phyloP scores from a whole-genome alignment of 768 basidiomycete genomes.

The Xerocomellus intermedius region DNA sequence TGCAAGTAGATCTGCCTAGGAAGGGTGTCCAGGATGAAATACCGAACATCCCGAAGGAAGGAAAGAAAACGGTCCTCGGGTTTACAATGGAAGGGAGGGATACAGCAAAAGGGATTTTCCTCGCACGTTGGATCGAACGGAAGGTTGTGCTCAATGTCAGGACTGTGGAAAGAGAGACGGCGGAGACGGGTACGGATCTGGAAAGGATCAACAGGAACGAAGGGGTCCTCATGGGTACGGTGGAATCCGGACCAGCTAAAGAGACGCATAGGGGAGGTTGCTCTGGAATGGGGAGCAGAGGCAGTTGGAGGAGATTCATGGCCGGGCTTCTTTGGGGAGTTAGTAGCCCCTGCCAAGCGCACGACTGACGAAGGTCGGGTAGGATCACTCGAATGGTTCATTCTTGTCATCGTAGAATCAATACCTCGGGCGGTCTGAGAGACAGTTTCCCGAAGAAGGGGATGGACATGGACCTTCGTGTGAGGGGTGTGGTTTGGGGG shows the following conservation, averaged over 20 bases:
- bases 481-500: conserved; percentile 29
- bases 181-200: conserved; percentile 28
- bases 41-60: conserved; percentile 19
- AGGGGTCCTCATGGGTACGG: conserved; percentile 51
- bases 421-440: conserved; percentile 6
- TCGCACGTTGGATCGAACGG: conserved; percentile 23
- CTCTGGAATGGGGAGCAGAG: conserved; percentile 40
- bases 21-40: conserved; percentile 37
- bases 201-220: conserved; percentile 58
- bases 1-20: conserved; percentile 45
- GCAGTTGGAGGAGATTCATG: conserved; percentile 26
- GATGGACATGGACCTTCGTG: conserved; percentile 34
- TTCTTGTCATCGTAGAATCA: conserved; percentile 8
- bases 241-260: conserved; percentile 55
- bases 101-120: conserved; percentile 22
- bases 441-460: conserved; percentile 19
- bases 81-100: conserved; percentile 16
- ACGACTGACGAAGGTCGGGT: conserved; percentile 5
- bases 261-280: conserved; percentile 57
- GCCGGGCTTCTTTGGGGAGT: conserved; percentile 21
- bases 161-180: conserved; percentile 20
- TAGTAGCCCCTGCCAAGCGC: conserved; percentile 3
- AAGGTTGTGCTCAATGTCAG: conserved; percentile 20
- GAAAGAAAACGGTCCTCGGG: conserved; percentile 13
- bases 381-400: conserved; percentile 9